These are phyloP conservation scores for Scolecobasidium constrictum DNA, from an alignment of 2,329 filamentous ascomycete genomes.

Conservation along the genomic window DNA sequence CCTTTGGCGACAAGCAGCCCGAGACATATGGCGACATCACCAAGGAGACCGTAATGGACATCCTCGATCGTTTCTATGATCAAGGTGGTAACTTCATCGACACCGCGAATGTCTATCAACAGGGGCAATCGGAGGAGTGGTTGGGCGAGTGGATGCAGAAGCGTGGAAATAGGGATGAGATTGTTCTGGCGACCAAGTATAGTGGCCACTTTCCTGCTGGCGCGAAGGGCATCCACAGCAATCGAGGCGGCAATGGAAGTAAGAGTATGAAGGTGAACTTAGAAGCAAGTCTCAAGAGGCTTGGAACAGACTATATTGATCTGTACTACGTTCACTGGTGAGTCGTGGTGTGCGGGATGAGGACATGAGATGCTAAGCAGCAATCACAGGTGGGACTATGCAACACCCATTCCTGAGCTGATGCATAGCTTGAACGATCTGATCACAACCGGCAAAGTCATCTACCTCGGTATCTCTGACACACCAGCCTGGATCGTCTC, in stretches of 20 bases:
- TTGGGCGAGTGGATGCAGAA: neutral
- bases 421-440: conserved; percentile 26
- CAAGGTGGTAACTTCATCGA: conserved; percentile 39
- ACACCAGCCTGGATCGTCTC: conserved; percentile 29
- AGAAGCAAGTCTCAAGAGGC: conserved; percentile 27
- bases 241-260: conserved; percentile 31
- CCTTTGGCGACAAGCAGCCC: conserved; percentile 33
- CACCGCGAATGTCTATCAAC: conserved; percentile 35
- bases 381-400: conserved; percentile 31
- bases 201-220: neutral
- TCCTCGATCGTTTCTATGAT: conserved; percentile 36
- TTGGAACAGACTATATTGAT: conserved; percentile 30
- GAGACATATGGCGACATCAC: conserved; percentile 27
- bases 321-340: conserved; percentile 6
- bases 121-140: too few relatives aligned
- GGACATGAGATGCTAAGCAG: too few relatives aligned
- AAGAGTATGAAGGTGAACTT: conserved; percentile 27
- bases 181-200: neutral
- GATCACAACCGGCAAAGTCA: conserved; percentile 24
- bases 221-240: conserved; percentile 21
- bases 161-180: neutral
- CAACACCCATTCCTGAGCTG: conserved; percentile 23
- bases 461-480: conserved; percentile 27
- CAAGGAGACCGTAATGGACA: conserved; percentile 32
- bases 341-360: too few relatives aligned